phyloP scores from a whole-genome alignment of 129 eudicot species.

The Flaveria sonorensis region DNA sequence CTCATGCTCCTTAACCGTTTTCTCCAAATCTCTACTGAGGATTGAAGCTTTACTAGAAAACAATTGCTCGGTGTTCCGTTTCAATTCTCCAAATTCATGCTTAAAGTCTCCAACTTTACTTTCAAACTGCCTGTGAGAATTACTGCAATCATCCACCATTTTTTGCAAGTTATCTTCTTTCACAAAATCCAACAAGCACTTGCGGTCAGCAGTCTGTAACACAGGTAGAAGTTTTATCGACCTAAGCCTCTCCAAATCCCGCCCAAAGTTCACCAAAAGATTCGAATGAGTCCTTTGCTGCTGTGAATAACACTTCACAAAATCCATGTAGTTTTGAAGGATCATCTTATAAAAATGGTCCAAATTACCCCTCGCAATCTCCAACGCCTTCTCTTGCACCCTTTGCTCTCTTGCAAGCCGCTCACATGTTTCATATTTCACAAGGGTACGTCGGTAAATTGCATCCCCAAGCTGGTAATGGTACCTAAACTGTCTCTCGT shows the following conservation, averaged over 20 bases:
- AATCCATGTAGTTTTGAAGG: conserved; percentile 70
- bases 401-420: conserved; percentile 70
- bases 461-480: conserved; percentile 79
- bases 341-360: conserved; percentile 80
- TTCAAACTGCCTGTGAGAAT: conserved; percentile 87
- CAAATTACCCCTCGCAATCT: conserved; percentile 86
- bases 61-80: conserved; percentile 61
- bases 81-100: conserved; percentile 85
- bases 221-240: conserved; percentile 62
- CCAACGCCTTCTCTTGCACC: conserved; percentile 96
- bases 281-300: conserved; percentile 70
- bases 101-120: conserved; percentile 89
- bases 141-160: conserved; percentile 74
- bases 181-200: conserved; percentile 80
- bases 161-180: conserved; percentile 79
- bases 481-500: conserved; percentile 83
- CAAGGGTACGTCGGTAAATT: conserved; percentile 58
- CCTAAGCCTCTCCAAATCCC: conserved; percentile 71
- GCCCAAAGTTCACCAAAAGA: conserved; percentile 61
- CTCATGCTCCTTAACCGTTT: conserved; percentile 66
- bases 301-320: conserved; percentile 66
- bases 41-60: conserved; percentile 74
- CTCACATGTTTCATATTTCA: conserved; percentile 56
- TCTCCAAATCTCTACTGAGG: conserved; percentile 61
- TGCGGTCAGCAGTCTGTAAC: conserved; percentile 64